phyloP scores from a whole-genome alignment of 495 filamentous ascomycete species.

The Evernia prunastri region DNA sequence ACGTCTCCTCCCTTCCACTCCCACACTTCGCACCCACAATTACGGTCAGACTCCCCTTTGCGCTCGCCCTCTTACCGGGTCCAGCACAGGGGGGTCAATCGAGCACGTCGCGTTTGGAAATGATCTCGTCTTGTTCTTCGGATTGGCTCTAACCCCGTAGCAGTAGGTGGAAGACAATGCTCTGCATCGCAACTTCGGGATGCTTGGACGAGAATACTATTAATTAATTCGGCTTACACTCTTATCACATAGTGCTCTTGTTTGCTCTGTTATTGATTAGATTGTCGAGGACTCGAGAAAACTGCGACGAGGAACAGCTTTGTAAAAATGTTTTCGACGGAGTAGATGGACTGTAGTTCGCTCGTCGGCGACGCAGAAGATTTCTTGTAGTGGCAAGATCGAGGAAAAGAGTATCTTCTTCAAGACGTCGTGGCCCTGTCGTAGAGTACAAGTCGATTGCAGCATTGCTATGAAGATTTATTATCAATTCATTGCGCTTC shows the following conservation, averaged over 20 bases:
- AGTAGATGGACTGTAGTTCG: conserved; percentile 15
- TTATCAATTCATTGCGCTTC: neutral
- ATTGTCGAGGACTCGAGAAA: conserved; percentile 19
- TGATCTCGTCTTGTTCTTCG: too few relatives aligned
- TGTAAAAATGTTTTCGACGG: conserved; percentile 21
- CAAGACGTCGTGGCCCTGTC: neutral
- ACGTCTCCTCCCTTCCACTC: too few relatives aligned
- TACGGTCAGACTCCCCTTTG: too few relatives aligned
- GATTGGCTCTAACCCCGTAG: too few relatives aligned
- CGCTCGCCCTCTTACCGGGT: too few relatives aligned
- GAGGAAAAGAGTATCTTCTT: conserved; percentile 11
- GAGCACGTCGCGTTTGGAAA: too few relatives aligned
- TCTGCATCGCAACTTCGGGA: too few relatives aligned
- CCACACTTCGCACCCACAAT: too few relatives aligned
- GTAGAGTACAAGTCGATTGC: neutral
- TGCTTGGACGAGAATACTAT: neutral
- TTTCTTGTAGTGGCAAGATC: conserved; percentile 20
- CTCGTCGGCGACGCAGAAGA: conserved; percentile 17
- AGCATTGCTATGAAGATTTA: neutral
- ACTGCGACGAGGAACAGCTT: conserved; percentile 20
- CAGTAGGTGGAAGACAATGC: too few relatives aligned
- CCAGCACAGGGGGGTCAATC: too few relatives aligned
- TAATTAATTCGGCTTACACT: neutral
- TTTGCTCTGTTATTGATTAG: conserved; percentile 19
- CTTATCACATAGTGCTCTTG: conserved; percentile 12